Percentiles rank a stretch among this genome's conserved stretches.
These are phyloP conservation scores for Aspergillus ibericus DNA, from an alignment of 2,329 filamentous ascomycete genomes.

Conservation along the genomic window DNA sequence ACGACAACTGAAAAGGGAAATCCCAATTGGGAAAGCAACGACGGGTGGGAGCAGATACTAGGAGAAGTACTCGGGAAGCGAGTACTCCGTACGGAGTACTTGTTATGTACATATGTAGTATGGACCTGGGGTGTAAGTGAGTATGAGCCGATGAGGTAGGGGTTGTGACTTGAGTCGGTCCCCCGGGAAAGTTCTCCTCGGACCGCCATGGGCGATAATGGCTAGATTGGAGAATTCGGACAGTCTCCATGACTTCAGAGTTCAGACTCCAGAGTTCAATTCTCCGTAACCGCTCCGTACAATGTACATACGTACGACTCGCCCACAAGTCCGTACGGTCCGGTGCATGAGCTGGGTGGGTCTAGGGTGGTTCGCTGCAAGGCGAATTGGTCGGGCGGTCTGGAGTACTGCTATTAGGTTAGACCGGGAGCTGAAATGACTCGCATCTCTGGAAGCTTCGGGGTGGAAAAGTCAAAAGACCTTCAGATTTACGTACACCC, in stretches of 20 bases:
- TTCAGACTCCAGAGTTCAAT: background rate
- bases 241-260: background rate
- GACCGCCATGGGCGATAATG: background rate
- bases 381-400: constrained; percentile 7
- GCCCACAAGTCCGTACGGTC: constrained; percentile 14
- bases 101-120: no score
- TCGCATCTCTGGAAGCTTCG: constrained; percentile 15
- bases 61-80: background rate
- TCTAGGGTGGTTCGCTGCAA: constrained; percentile 8
- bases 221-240: background rate
- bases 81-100: no score
- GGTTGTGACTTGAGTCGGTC: no score
- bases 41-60: background rate
- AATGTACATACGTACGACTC: constrained; percentile 2
- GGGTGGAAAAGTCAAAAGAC: background rate
- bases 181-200: background rate
- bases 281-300: background rate
- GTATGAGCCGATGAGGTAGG: no score
- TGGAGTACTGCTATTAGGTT: background rate
- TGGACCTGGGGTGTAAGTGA: no score
- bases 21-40: no score
- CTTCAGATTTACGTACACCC: background rate
- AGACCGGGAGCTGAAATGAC: constrained; percentile 17
- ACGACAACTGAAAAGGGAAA: no score
- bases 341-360: constrained; percentile 32